Conservation (phyloP, 768 basidiomycete genomes). For the Kwoniella europaea region DNA sequence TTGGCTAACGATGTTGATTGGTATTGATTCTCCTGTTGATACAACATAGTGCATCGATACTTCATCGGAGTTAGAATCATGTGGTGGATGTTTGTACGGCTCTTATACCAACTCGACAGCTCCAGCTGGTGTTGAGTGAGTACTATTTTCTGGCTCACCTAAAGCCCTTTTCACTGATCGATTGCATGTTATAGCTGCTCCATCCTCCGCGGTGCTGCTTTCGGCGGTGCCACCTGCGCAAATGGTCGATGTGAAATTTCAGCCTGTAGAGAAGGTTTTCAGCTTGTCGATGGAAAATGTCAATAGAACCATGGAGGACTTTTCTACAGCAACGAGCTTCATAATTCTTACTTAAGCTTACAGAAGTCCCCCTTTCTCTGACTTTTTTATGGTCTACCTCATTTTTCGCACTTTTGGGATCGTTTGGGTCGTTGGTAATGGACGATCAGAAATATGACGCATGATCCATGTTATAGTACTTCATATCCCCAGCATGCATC, state of each 20-base stretch:
- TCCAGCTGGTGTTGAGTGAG: neutral
- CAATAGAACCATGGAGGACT: neutral
- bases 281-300: neutral
- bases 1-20: too few relatives aligned
- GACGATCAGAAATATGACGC: too few relatives aligned
- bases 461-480: too few relatives aligned
- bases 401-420: too few relatives aligned
- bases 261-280: neutral
- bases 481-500: too few relatives aligned
- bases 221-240: neutral
- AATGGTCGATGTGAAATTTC: neutral
- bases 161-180: neutral
- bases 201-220: neutral
- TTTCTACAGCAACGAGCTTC: too few relatives aligned
- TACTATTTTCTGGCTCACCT: neutral
- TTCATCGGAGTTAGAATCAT: neutral
- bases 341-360: too few relatives aligned
- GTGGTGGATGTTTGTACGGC: neutral
- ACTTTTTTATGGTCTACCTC: too few relatives aligned
- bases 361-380: too few relatives aligned
- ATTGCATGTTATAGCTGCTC: neutral
- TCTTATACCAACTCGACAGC: neutral
- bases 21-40: neutral
- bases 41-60: constrained; percentile 1
- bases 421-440: too few relatives aligned